Base-by-base conservation (phyloP, 2,329 filamentous ascomycete genomes). In the Periglandula ipomoeae region DNA sequence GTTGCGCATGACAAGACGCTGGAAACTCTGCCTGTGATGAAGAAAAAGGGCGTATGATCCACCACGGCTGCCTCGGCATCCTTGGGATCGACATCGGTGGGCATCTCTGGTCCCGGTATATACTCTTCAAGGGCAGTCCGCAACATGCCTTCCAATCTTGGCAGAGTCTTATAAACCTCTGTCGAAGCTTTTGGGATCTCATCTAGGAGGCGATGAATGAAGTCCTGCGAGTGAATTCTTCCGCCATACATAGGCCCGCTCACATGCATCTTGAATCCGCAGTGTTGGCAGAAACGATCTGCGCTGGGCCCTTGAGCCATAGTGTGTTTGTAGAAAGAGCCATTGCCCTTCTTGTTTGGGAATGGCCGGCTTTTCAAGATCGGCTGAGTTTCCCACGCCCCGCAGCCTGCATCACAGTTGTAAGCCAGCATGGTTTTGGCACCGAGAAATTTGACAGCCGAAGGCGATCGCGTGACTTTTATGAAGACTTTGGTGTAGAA, bases 191-290 rank as follows among this genome's bases (percentile, higher is more conserved):
- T 68, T 1, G 87, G 82, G 8, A 95, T 74, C 50, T 84, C 78
- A 39, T 82, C 78, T 15, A 98, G 74, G 22, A 98, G 82, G 49
- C 79, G 79, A 59, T 86, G 78, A 52, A 98, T 81, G 61, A 96
- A 98, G 2, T 82, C 79, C 6, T 81, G 76, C 40, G 89, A 89
- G 66, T 98, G 93, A 8, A 98, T 71, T 19, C 85, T 86, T 1
- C 93, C 93, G 30, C 81, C 90, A 70, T 90, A 98, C 91, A 98
- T 97, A 1, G 93, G 93, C 2, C 93, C 93, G 4, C 82, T 85
- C 13, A 97, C 65, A 65, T 97, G 93, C 68, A 85, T 94, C 62
- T 85, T 91, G 61, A 78, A 82, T 8, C 85, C 87, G 62, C 93
- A 98, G 64, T 97, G 89, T 51, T 82, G 76, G 65, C 93, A 98